A percentile compares a stretch with the other conserved stretches of the same genome.
These are phyloP conservation scores for carrot (Daucus carota) DNA, from an alignment of 129 eudicot species.

Conservation along the genomic window DH1_v3.0 NC_030381.2:42421501-42422000, in stretches of 20 bases:
- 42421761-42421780: no score
- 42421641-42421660: conserved; percentile 50
- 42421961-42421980: no score
- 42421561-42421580: conserved; percentile 5
- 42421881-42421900: neutral
- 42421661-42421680: conserved; percentile 52
- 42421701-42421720: conserved; percentile 28
- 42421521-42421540: neutral
- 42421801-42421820: no score
- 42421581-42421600: conserved; percentile 25
- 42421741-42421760: no score
- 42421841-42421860: conserved; percentile 47
- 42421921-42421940: conserved; percentile 56
- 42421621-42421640: conserved; percentile 62
- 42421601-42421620: conserved; percentile 59
- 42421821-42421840: no score
- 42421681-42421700: conserved; percentile 50
- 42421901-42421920: conserved; percentile 1
- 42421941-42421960: conserved; percentile 72
- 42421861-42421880: neutral
- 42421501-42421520: neutral
- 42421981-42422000: conserved; percentile 70
- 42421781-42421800: no score
- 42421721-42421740: no score
- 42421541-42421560: neutral